Evolutionary conservation across 2,329 filamentous ascomycete genomes (phyloP).

Genomic region (Rhexocercosporidium sp.): DNA sequence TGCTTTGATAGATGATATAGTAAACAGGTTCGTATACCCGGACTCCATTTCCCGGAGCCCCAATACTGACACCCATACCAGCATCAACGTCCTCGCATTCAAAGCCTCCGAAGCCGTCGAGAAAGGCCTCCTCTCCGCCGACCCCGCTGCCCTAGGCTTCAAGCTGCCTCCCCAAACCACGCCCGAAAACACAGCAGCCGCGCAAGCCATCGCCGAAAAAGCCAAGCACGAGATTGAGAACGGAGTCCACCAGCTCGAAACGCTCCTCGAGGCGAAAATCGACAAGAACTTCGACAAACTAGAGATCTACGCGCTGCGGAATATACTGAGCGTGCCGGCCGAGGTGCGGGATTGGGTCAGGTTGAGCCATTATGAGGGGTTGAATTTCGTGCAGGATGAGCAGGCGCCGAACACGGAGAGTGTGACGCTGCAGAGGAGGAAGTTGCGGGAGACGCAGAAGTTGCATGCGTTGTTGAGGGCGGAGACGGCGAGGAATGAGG

Average conservation of each 20-base stretch:
- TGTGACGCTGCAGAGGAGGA: conserved; percentile 73
- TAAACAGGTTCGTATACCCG: conserved; percentile 2
- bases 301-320: conserved; percentile 88
- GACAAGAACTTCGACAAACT: conserved; percentile 87
- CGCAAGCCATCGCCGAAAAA: conserved; percentile 51
- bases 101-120: conserved; percentile 89
- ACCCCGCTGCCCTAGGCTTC: conserved; percentile 84
- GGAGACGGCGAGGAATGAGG: conserved; percentile 75
- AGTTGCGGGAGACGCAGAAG: conserved; percentile 78
- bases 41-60: not conserved
- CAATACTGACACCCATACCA: conserved; percentile 87
- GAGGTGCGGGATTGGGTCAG: conserved; percentile 79
- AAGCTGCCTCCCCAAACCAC: conserved; percentile 52
- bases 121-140: conserved; percentile 74
- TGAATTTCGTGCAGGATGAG: conserved; percentile 40
- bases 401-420: conserved; percentile 66
- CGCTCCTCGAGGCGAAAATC: conserved; percentile 78
- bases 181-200: conserved; percentile 48
- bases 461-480: conserved; percentile 72
- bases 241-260: conserved; percentile 85
- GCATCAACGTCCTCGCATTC: conserved; percentile 91
- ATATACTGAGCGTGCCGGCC: conserved; percentile 76
- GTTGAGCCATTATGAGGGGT: conserved; percentile 78
- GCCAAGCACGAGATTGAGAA: conserved; percentile 79
- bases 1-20: conserved; percentile 18